phyloP scores from a whole-genome alignment of 148 eudicot species.

The Amaranthus palmeri region DNA sequence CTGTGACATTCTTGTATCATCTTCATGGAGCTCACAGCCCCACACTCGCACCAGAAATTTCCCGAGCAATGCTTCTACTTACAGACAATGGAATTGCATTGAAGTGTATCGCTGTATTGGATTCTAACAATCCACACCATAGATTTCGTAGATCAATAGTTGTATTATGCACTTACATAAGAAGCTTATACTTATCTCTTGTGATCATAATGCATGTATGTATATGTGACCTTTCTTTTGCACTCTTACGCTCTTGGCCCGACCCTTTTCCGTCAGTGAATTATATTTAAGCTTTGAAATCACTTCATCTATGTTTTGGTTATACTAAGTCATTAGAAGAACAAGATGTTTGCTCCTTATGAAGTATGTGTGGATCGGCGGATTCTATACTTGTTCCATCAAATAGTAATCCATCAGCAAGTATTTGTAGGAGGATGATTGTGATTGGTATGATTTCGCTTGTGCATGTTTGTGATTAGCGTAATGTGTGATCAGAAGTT shows the following conservation, averaged over 20 bases:
- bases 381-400: too few species aligned
- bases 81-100: not conserved
- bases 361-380: too few species aligned
- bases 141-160: not conserved
- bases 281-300: too few species aligned
- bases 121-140: not conserved
- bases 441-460: too few species aligned
- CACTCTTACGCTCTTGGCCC: not conserved
- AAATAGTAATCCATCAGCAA: too few species aligned
- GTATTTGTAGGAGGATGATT: too few species aligned
- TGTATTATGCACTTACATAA: not conserved
- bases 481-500: too few species aligned
- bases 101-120: not conserved
- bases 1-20: conserved; percentile 5
- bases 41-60: not conserved
- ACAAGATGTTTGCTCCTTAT: too few species aligned
- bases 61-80: not conserved
- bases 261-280: too few species aligned
- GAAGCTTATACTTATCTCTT: not conserved
- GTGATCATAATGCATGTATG: conserved; percentile 5
- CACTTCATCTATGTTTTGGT: too few species aligned
- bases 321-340: too few species aligned
- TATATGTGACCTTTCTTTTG: not conserved
- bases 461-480: too few species aligned
- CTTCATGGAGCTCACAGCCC: not conserved